These are phyloP conservation scores for Cicer judaicum DNA, from an alignment of 306 rosid genomes.

Conservation along the genomic window DNA sequence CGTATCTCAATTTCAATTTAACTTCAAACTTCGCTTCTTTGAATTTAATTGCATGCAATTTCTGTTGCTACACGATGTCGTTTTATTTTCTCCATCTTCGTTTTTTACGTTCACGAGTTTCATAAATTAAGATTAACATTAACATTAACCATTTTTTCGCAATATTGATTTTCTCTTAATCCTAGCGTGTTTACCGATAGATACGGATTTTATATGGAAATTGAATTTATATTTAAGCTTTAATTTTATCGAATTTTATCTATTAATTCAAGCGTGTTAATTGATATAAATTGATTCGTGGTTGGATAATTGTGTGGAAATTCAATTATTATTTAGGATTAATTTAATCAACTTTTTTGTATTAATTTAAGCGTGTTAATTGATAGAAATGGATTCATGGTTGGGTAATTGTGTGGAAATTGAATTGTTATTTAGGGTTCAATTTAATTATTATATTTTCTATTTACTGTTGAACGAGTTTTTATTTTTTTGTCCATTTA, in stretches of 20 bases:
- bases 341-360: background rate
- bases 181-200: too few relatives aligned
- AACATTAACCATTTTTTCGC: background rate
- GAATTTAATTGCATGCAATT: background rate
- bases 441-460: background rate
- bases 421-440: constrained; percentile 31
- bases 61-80: background rate
- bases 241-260: too few relatives aligned
- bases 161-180: background rate
- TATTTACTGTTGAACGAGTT: constrained; percentile 35
- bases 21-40: background rate
- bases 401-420: constrained; percentile 9
- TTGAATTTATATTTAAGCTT: too few relatives aligned
- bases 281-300: background rate
- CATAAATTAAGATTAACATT: background rate
- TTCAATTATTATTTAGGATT: constrained; percentile 2
- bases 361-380: constrained; percentile 4
- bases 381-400: background rate
- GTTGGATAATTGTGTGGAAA: background rate
- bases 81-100: background rate
- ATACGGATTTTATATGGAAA: too few relatives aligned
- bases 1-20: background rate
- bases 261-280: background rate
- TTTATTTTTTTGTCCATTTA: constrained; percentile 28
- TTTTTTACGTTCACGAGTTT: background rate